A percentile compares a stretch with the other conserved stretches of the same genome.
These are phyloP conservation scores for Cladosporium halotolerans DNA, from an alignment of 2,329 filamentous ascomycete genomes.

Conservation along the genomic window DNA sequence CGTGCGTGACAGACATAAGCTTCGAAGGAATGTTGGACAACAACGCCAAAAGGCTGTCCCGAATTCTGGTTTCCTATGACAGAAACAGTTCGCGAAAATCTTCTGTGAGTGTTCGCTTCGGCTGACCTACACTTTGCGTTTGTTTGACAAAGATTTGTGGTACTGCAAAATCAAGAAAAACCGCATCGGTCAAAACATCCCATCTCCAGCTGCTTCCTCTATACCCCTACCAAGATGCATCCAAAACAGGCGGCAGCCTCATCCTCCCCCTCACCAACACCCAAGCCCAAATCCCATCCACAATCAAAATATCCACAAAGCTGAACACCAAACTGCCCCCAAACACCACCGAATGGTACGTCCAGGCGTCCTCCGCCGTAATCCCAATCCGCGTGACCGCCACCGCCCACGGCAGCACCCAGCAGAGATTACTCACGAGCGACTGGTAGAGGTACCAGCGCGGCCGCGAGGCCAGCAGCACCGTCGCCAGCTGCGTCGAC, in stretches of 20 bases:
- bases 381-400: constrained; percentile 48
- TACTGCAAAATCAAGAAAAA: too few species aligned
- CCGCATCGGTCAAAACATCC: too few species aligned
- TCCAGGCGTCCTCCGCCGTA: constrained; percentile 55
- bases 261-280: constrained; percentile 41
- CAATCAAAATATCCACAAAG: constrained; percentile 50
- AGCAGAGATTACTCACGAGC: constrained; percentile 59
- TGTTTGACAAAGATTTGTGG: too few species aligned
- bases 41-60: too few species aligned
- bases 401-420: constrained; percentile 66
- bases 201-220: too few species aligned
- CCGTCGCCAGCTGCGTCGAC: constrained; percentile 58
- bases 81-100: too few species aligned
- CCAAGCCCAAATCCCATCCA: constrained; percentile 48
- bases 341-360: constrained; percentile 60
- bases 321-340: constrained; percentile 63
- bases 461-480: constrained; percentile 59
- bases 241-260: constrained; percentile 9
- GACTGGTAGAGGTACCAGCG: constrained; percentile 64
- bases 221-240: neutral
- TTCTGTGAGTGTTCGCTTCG: too few species aligned
- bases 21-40: too few species aligned
- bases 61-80: too few species aligned
- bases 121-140: too few species aligned
- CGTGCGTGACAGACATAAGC: too few species aligned